A percentile compares a stretch with the other conserved stretches of the same genome.
These are phyloP conservation scores for Grosmannia clavigera DNA, from an alignment of 2,329 filamentous ascomycete species.

Conservation along the genomic window DNA sequence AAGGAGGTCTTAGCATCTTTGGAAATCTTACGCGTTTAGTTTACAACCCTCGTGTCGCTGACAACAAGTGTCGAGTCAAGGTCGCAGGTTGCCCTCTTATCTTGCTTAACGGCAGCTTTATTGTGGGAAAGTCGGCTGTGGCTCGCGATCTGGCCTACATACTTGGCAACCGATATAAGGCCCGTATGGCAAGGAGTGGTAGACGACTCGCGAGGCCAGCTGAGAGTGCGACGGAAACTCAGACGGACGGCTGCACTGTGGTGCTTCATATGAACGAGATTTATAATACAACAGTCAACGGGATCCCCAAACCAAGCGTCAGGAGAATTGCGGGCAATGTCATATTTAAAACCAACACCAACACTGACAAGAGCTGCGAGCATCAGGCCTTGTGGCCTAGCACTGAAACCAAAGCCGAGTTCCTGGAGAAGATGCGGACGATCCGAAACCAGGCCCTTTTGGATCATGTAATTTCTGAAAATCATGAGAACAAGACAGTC, in stretches of 20 bases:
- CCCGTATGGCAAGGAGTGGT: too few relatives aligned
- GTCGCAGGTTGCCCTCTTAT: not conserved
- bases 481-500: not conserved
- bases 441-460: not conserved
- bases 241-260: not conserved
- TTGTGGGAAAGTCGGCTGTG: constrained; percentile 7
- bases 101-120: constrained; percentile 5
- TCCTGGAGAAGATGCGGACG: not conserved
- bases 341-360: not conserved
- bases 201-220: not conserved
- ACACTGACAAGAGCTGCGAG: not conserved
- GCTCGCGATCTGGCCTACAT: constrained; percentile 1
- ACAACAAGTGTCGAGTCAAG: too few relatives aligned
- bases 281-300: not conserved
- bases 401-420: not conserved
- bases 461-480: not conserved
- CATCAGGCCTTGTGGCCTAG: not conserved
- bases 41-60: not conserved
- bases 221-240: not conserved
- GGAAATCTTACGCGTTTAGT: not conserved
- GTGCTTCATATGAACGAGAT: constrained; percentile 1
- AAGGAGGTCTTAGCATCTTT: not conserved
- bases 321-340: not conserved
- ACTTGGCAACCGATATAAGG: not conserved
- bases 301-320: too few relatives aligned